Evolutionary conservation across 139 green algal species (phyloP).

Genomic region (Haematococcus sp.): DNA sequence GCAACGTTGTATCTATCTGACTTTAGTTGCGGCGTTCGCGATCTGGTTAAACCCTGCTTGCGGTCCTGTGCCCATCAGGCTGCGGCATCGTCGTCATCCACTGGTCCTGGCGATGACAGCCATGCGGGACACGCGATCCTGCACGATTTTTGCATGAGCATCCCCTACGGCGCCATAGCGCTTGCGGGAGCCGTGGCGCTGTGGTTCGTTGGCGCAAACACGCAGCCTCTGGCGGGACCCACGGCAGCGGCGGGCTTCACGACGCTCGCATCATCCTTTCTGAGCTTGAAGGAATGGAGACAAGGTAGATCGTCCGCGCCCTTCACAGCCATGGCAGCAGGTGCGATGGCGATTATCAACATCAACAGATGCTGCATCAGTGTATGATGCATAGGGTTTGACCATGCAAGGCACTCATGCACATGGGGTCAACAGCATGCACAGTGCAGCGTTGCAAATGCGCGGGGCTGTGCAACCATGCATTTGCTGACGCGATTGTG

Average conservation of each 20-base stretch:
- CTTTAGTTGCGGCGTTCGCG: too few relatives aligned
- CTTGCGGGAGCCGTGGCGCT: constrained; percentile 46
- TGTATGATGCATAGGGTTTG: not conserved
- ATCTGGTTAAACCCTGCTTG: too few relatives aligned
- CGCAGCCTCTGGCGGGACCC: constrained; percentile 20
- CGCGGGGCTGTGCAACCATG: not conserved
- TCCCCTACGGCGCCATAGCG: constrained; percentile 67
- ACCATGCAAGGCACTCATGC: not conserved
- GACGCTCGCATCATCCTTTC: constrained; percentile 19
- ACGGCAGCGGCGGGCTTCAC: constrained; percentile 23
- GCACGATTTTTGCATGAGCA: constrained; percentile 87
- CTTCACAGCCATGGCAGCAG: constrained; percentile 49
- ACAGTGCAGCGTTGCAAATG: too few relatives aligned
- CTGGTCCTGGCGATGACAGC: constrained; percentile 1
- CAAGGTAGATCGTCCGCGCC: constrained; percentile 20
- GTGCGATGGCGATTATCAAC: constrained; percentile 10
- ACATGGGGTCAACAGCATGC: too few relatives aligned
- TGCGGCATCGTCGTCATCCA: too few relatives aligned
- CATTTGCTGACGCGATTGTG: not conserved
- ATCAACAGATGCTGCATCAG: not conserved
- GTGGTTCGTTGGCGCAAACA: constrained; percentile 24
- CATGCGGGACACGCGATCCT: constrained; percentile 58
- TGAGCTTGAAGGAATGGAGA: constrained; percentile 61
- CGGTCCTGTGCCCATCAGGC: too few relatives aligned
- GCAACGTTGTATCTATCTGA: too few relatives aligned